Evolutionary conservation across 768 basidiomycete genomes (phyloP), one percentile per base, ranked within the genome.

Genomic region (Macrocybe gigantea): DNA sequence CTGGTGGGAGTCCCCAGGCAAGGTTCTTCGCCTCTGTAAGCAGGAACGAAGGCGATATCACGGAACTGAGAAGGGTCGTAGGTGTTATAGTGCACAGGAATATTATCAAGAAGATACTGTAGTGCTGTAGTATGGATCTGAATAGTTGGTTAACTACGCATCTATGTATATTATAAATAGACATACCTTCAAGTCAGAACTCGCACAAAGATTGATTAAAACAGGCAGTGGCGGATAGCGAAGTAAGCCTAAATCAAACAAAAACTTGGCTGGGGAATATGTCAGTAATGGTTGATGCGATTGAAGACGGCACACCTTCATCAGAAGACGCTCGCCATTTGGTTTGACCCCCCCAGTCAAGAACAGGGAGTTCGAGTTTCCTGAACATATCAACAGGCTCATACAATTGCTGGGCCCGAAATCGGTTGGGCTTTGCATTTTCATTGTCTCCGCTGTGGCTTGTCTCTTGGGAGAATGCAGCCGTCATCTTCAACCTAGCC

Each of bases 251-350:
- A 92, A 69, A 12, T 75, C 71, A 63, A 80, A 87, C 10, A 94
- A 66, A 51, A 97, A 79, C 57, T 85, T 92, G 1, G 91, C 94
- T 93, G 56, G 9, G 49, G 32, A 9, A 47, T 34, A 38, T 37
- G 33, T 41, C n/a, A 36, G 50, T 8, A 39, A n/a, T 33, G 13
- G 44, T 44, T 49, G 37, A 29, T 29, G 12, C 34, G 41, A 42
- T 5, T 33, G n/a, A 6, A 41, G 22, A 36, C 5, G 15, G 48
- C 67, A 33, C 36, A 88, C 93, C 92, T 83, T 96, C 94, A 30
- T 93, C 91, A 0, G 92, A 92, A 7, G 75, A 78, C 5, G 73
- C 64, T 49, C 78, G 77, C 95, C 95, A 99, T 61, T 86, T 93
- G 1, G 68, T 67, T 49, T 82, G 71, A 29, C 70, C 71, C 1